A percentile compares a stretch with the other conserved stretches of the same genome.
phyloP scores from a whole-genome alignment of 1,284 basidiomycete genomes.

The Flammula alnicola region DNA sequence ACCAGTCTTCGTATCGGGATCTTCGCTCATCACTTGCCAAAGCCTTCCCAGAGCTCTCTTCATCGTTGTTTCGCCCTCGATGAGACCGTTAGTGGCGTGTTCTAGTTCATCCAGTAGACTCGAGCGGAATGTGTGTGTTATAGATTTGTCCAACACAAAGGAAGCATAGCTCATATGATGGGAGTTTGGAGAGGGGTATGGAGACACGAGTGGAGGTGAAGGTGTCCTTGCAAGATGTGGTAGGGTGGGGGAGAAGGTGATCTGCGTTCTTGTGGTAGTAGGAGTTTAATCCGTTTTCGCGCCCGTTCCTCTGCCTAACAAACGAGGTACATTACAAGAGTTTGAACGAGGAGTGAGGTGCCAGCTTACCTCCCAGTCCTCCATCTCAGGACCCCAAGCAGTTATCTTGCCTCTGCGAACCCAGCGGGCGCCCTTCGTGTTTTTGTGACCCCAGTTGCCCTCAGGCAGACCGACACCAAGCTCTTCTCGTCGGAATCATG shows the following conservation, averaged over 20 bases:
- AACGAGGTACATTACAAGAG: conserved; percentile 12
- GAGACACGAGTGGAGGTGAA: conserved; percentile 64
- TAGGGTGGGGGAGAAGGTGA: conserved; percentile 64
- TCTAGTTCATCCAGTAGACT: conserved; percentile 77
- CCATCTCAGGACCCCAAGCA: conserved; percentile 77
- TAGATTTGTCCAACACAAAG: conserved; percentile 80
- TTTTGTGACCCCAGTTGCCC: conserved; percentile 84
- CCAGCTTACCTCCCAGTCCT: conserved; percentile 77
- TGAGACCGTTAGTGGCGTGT: conserved; percentile 74
- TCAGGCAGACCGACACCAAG: conserved; percentile 47
- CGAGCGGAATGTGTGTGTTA: conserved; percentile 82
- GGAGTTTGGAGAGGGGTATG: conserved; percentile 66
- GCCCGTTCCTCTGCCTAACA: conserved; percentile 77
- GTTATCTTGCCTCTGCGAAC: conserved; percentile 76
- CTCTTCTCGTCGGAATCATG: conserved; percentile 66
- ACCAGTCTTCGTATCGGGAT: conserved; percentile 45
- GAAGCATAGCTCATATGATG: conserved; percentile 79
- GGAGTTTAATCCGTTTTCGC: conserved; percentile 71
- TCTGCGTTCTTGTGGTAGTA: conserved; percentile 61
- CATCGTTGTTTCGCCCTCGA: conserved; percentile 77
- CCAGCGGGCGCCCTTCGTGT: conserved; percentile 70
- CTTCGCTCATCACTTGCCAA: conserved; percentile 79
- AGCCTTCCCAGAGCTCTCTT: conserved; percentile 73
- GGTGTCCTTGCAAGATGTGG: conserved; percentile 59
- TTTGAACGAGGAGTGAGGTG: conserved; percentile 9